These are phyloP conservation scores for Candida boleticola DNA, from an alignment of 805 yeast genomes.

Conservation along the genomic window DNA sequence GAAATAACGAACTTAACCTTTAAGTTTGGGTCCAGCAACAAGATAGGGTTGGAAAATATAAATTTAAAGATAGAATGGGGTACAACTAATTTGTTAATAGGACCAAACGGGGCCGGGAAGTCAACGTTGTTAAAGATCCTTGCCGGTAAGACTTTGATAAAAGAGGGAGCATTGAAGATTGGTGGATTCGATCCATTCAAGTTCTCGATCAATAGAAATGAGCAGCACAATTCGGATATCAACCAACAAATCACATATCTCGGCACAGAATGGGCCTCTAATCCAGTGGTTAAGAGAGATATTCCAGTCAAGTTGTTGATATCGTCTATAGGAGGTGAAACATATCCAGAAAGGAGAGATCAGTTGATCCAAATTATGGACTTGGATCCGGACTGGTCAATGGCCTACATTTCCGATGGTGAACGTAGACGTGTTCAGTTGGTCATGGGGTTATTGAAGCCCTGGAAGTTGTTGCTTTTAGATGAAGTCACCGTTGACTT, in stretches of 20 bases:
- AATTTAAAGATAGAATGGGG: conserved; percentile 63
- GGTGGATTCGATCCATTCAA: conserved; percentile 86
- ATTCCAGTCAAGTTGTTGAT: conserved; percentile 81
- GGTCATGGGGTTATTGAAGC: conserved; percentile 87
- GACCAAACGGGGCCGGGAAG: conserved; percentile 98
- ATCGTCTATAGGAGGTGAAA: conserved; percentile 71
- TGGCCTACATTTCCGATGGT: conserved; percentile 91
- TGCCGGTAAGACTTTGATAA: conserved; percentile 88
- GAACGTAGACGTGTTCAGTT: conserved; percentile 93
- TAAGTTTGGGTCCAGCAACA: conserved; percentile 55
- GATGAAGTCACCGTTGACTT: conserved; percentile 97
- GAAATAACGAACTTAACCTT: conserved; percentile 65
- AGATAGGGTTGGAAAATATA: conserved; percentile 68
- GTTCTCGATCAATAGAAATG: conserved; percentile 50
- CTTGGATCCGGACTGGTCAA: conserved; percentile 85
- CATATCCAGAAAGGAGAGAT: conserved; percentile 72
- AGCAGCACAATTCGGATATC: conserved; percentile 41
- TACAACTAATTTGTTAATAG: conserved; percentile 75
- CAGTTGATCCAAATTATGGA: conserved; percentile 73
- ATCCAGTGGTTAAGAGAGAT: conserved; percentile 85
- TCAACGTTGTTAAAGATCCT: conserved; percentile 80
- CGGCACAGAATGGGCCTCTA: conserved; percentile 98
- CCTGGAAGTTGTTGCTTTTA: conserved; percentile 83
- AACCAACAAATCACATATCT: conserved; percentile 66
- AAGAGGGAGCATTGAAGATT: conserved; percentile 65